These are phyloP conservation scores for Tetrapyrgos nigripes DNA, from an alignment of 1,284 basidiomycete genomes.

Conservation along the genomic window DNA sequence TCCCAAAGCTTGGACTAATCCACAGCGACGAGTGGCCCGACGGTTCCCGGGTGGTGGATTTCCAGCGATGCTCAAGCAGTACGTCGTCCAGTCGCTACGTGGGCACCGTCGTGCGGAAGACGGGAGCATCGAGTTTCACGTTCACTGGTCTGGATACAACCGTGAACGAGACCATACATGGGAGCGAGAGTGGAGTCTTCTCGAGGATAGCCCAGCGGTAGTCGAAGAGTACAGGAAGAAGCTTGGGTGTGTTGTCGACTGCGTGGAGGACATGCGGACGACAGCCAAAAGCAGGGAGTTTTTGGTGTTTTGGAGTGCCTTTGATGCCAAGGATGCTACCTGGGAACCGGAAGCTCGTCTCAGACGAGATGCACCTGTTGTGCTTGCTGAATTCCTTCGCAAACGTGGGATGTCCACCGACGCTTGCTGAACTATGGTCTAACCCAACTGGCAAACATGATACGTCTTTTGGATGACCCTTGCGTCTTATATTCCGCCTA, in stretches of 20 bases:
- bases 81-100: constrained; percentile 46
- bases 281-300: background rate
- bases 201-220: constrained; percentile 50
- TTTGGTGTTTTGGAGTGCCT: constrained; percentile 9
- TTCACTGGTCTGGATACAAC: constrained; percentile 22
- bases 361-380: constrained; percentile 6
- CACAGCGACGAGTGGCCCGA: constrained; percentile 40
- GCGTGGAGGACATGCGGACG: constrained; percentile 8
- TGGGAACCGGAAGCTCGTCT: constrained; percentile 14
- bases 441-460: no score
- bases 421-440: no score
- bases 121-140: constrained; percentile 41
- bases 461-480: no score
- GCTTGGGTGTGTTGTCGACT: constrained; percentile 5
- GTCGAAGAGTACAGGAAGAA: constrained; percentile 34
- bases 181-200: constrained; percentile 57
- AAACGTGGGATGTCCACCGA: no score
- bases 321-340: constrained; percentile 7
- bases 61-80: constrained; percentile 34
- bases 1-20: constrained; percentile 59
- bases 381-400: background rate
- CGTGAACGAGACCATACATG: constrained; percentile 46
- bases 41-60: background rate
- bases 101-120: constrained; percentile 32
- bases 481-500: no score